Conservation (phyloP, 129 eudicot species). For the Centella asiatica region DNA sequence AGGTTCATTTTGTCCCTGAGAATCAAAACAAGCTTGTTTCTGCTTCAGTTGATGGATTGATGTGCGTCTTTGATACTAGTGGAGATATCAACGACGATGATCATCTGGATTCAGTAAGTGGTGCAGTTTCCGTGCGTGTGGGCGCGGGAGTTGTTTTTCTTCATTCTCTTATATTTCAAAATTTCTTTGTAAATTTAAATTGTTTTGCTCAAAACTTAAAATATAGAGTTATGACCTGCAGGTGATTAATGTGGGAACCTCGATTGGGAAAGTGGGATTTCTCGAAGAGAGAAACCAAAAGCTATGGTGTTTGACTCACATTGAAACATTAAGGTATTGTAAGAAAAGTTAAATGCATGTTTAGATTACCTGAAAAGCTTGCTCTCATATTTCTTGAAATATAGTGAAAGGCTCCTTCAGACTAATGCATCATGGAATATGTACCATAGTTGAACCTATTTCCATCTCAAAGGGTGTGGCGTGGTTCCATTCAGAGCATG, state of each 20-base stretch:
- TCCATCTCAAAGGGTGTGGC: no score
- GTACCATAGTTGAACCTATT: no score
- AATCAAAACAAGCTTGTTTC: conserved; percentile 78
- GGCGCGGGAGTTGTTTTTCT: no score
- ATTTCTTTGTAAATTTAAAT: neutral
- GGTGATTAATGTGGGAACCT: conserved; percentile 90
- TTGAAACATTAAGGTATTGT: conserved; percentile 79
- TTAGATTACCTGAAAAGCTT: neutral
- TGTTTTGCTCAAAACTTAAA: no score
- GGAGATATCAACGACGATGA: conserved; percentile 92
- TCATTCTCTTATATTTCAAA: neutral
- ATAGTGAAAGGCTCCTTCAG: neutral
- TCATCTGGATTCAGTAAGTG: conserved; percentile 77
- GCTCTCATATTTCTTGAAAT: neutral
- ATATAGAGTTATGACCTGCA: conserved; percentile 20
- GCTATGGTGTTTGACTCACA: conserved; percentile 83
- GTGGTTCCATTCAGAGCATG: no score
- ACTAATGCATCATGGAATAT: neutral
- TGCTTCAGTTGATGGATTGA: conserved; percentile 91
- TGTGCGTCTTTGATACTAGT: conserved; percentile 82
- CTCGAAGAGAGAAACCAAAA: conserved; percentile 53
- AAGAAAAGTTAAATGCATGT: neutral
- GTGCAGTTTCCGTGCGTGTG: no score
- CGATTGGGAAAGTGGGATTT: conserved; percentile 74
- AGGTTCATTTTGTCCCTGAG: conserved; percentile 89